Evolutionary conservation across 2,329 filamentous ascomycete species (phyloP).

Genomic region (Paraconiothyrium brasiliense): DNA sequence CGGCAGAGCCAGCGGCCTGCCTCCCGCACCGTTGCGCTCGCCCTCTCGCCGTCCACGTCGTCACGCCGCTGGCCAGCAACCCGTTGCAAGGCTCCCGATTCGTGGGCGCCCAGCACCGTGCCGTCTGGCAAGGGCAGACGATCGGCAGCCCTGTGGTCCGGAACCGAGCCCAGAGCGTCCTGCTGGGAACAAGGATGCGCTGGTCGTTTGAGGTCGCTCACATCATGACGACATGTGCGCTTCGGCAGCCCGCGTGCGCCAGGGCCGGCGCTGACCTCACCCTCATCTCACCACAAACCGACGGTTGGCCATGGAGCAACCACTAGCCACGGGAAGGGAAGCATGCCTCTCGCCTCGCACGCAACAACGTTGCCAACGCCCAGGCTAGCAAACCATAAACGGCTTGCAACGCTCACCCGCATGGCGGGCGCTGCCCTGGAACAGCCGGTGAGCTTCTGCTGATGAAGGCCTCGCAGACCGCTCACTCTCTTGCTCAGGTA

Average conservation of each 20-base stretch:
- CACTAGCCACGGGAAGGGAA: neutral
- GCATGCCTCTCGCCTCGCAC: conserved; percentile 19
- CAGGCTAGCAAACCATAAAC: conserved; percentile 12
- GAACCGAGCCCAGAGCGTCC: conserved; percentile 35
- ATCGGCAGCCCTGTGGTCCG: conserved; percentile 30
- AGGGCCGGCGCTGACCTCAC: conserved; percentile 1
- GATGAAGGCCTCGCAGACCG: conserved; percentile 18
- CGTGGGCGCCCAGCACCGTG: conserved; percentile 16
- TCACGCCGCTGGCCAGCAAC: neutral
- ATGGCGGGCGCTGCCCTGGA: conserved; percentile 22
- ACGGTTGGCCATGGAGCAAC: neutral
- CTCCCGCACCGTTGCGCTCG: conserved; percentile 11
- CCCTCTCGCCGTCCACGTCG: conserved; percentile 15
- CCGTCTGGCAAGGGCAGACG: conserved; percentile 18
- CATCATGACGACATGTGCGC: conserved; percentile 44
- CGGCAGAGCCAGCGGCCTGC: too few relatives aligned
- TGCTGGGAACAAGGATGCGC: conserved; percentile 36
- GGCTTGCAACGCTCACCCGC: conserved; percentile 26
- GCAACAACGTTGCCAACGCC: conserved; percentile 28
- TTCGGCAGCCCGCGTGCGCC: conserved; percentile 18
- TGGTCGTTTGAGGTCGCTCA: conserved; percentile 20
- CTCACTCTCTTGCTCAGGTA: conserved; percentile 2
- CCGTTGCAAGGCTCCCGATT: conserved; percentile 7
- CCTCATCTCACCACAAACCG: neutral
- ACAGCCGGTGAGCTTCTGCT: conserved; percentile 35